Conservation (phyloP, 306 rosid genomes). For the Hippophae rhamnoides region DNA sequence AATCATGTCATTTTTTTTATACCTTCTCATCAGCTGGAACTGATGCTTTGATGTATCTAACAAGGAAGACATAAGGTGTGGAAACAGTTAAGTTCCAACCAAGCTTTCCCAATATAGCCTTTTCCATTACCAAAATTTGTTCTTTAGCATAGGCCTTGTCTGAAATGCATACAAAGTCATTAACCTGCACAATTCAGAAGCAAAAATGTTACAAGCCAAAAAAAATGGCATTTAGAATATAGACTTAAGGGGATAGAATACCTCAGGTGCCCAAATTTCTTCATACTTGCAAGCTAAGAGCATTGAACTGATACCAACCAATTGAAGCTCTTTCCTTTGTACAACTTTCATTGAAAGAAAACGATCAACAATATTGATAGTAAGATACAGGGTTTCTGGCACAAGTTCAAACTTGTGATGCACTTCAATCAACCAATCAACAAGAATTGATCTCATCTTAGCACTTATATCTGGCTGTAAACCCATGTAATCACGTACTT, state of each 20-base stretch:
- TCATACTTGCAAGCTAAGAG: constrained; percentile 80
- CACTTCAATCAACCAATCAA: constrained; percentile 87
- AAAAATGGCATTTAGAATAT: neutral
- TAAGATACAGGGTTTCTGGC: constrained; percentile 70
- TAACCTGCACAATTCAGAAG: constrained; percentile 44
- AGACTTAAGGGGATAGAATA: constrained; percentile 1
- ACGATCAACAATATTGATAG: constrained; percentile 60
- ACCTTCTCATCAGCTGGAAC: constrained; percentile 52
- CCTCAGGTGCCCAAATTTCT: constrained; percentile 97
- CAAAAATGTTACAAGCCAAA: neutral
- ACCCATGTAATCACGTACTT: constrained; percentile 49
- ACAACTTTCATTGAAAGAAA: constrained; percentile 54
- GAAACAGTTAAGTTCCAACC: constrained; percentile 82
- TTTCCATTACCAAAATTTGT: constrained; percentile 68
- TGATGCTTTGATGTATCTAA: constrained; percentile 69
- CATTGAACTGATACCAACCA: constrained; percentile 85
- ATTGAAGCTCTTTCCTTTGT: constrained; percentile 70
- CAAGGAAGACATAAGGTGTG: constrained; percentile 77
- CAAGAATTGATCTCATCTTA: constrained; percentile 82
- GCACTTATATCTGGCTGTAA: constrained; percentile 62
- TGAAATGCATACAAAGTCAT: constrained; percentile 73
- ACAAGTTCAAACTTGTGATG: constrained; percentile 71
- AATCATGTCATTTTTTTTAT: neutral
- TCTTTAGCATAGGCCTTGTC: constrained; percentile 60
- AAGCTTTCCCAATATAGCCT: constrained; percentile 55